Conservation (phyloP, 306 rosid genomes). For the Glycyrrhiza uralensis region DNA sequence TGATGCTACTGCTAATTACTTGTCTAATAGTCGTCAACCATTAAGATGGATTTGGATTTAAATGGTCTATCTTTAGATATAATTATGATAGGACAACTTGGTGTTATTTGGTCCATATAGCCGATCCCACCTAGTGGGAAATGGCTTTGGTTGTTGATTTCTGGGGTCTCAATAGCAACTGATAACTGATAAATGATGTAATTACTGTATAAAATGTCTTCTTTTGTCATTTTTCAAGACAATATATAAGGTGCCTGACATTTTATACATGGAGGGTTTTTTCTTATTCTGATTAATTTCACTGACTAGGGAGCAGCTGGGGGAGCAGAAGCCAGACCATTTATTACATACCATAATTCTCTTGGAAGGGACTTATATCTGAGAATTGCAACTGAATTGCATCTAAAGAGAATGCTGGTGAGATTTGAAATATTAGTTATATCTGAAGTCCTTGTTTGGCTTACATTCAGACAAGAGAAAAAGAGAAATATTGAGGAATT, state of each 20-base stretch:
- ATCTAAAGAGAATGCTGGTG: constrained; percentile 98
- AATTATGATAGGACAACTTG: neutral
- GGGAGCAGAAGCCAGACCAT: constrained; percentile 98
- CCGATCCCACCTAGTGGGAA: neutral
- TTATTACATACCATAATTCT: constrained; percentile 90
- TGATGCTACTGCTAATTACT: neutral
- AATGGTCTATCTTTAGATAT: neutral
- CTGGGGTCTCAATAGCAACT: no score
- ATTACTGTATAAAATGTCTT: neutral
- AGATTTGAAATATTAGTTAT: constrained; percentile 31
- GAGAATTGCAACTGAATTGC: constrained; percentile 97
- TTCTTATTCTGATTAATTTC: constrained; percentile 28
- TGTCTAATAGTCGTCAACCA: neutral
- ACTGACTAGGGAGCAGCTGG: constrained; percentile 93
- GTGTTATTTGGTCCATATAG: neutral
- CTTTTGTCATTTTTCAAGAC: neutral
- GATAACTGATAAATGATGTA: no score
- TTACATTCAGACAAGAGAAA: neutral
- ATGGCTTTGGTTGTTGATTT: neutral
- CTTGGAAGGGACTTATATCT: constrained; percentile 90
- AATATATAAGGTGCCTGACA: neutral
- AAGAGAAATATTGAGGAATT: constrained; percentile 13
- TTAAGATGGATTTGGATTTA: neutral
- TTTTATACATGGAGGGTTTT: constrained; percentile 14
- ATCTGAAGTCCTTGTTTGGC: neutral